Percentiles rank a stretch among this genome's conserved stretches.
phyloP scores from a whole-genome alignment of 495 filamentous ascomycete species.

The Lichina pygmaea region DNA sequence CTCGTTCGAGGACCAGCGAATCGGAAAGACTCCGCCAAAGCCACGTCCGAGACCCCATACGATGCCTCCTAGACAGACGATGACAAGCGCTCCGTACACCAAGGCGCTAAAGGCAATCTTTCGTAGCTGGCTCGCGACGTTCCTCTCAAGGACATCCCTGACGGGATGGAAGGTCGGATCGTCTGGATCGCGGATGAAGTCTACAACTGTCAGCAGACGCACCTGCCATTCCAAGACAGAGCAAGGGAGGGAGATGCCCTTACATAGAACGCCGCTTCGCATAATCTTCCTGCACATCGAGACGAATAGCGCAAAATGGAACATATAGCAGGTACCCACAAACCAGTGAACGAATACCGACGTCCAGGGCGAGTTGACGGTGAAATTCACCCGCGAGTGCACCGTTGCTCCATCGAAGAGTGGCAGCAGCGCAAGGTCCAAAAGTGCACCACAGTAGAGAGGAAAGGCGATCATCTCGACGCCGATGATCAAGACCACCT shows the following conservation, averaged over 20 bases:
- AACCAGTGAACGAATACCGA: slow-evolving; percentile 98
- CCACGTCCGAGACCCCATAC: slow-evolving; percentile 64
- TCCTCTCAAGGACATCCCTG: slow-evolving; percentile 84
- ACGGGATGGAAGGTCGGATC: slow-evolving; percentile 97
- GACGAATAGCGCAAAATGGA: slow-evolving; percentile 95
- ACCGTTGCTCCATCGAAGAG: slow-evolving; percentile 61
- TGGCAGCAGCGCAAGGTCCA: slow-evolving; percentile 72
- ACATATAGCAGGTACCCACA: slow-evolving; percentile 97
- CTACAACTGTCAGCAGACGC: slow-evolving; percentile 11
- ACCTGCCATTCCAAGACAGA: not conserved
- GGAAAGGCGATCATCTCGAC: slow-evolving; percentile 98
- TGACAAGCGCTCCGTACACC: slow-evolving; percentile 81
- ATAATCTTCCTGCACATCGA: slow-evolving; percentile 98
- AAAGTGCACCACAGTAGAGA: slow-evolving; percentile 74
- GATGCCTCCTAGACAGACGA: slow-evolving; percentile 80
- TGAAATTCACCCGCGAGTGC: slow-evolving; percentile 47
- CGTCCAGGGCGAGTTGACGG: slow-evolving; percentile 46
- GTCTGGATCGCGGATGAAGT: slow-evolving; percentile 96
- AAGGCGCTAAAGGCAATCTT: slow-evolving; percentile 92
- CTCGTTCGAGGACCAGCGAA: slow-evolving; percentile 75
- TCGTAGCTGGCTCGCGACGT: slow-evolving; percentile 70
- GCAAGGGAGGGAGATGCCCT: slow-evolving; percentile 11
- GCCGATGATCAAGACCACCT: slow-evolving; percentile 93
- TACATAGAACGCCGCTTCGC: slow-evolving; percentile 74
- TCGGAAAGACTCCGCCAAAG: slow-evolving; percentile 48